phyloP scores from a whole-genome alignment of 169 alveolate species.

The Miamiensis avidus region DNA sequence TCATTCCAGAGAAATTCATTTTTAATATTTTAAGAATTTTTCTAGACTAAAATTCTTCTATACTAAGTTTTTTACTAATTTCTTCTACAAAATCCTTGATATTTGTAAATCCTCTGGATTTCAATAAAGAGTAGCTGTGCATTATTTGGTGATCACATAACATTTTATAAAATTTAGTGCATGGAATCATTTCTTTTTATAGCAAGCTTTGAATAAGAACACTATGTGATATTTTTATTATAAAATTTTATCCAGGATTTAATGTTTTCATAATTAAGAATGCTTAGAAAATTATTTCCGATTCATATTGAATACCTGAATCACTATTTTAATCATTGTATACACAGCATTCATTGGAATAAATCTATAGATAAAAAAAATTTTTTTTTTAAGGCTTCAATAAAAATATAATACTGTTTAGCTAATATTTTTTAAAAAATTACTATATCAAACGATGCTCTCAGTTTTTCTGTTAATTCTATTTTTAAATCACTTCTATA shows the following conservation, averaged over 20 bases:
- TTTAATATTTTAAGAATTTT: background rate
- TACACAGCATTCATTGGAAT: background rate
- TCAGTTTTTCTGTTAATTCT: background rate
- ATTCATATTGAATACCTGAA: background rate
- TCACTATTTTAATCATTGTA: too few species aligned
- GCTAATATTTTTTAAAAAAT: too few species aligned
- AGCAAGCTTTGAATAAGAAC: background rate
- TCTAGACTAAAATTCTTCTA: background rate
- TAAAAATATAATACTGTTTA: too few species aligned
- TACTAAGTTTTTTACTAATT: background rate
- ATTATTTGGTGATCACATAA: background rate
- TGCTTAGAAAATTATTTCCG: background rate
- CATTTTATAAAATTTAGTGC: too few species aligned
- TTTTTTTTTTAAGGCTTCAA: too few species aligned
- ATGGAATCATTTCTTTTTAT: background rate
- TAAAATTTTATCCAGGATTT: background rate
- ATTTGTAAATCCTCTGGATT: background rate
- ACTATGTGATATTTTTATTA: background rate
- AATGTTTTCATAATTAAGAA: background rate
- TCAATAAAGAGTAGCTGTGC: background rate
- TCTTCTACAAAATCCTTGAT: background rate
- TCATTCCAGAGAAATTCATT: too few species aligned
- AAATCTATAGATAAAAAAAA: too few species aligned
- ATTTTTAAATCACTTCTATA: constrained; percentile 1
- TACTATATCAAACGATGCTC: constrained; percentile 24